These are phyloP conservation scores for Biscogniauxia mediterranea DNA, from an alignment of 2,329 filamentous ascomycete species.

Conservation along the genomic window DNA sequence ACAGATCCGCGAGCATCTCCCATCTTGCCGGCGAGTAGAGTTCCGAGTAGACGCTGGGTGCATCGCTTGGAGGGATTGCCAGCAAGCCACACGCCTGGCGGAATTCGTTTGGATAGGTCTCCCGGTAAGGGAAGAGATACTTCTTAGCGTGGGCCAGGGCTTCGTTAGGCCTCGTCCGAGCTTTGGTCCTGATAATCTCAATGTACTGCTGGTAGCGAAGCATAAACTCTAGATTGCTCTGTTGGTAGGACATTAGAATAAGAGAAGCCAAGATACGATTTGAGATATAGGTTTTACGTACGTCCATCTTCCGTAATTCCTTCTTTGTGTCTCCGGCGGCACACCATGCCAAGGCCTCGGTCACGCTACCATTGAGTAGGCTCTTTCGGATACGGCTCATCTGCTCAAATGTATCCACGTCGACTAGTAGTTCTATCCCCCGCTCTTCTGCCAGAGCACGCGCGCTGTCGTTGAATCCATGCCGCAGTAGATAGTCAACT, in stretches of 20 bases:
- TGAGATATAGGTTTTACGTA: slow-evolving; percentile 36
- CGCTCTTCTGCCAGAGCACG: slow-evolving; percentile 71
- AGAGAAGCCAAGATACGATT: neutral
- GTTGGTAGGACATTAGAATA: neutral
- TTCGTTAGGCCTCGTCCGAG: slow-evolving; percentile 64
- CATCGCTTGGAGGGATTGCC: slow-evolving; percentile 64
- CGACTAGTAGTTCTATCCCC: slow-evolving; percentile 76
- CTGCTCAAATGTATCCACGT: slow-evolving; percentile 82
- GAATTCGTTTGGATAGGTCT: slow-evolving; percentile 67
- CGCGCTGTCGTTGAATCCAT: slow-evolving; percentile 79
- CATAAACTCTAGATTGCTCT: slow-evolving; percentile 79
- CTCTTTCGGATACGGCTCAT: slow-evolving; percentile 77
- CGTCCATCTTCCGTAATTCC: slow-evolving; percentile 82
- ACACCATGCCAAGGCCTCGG: slow-evolving; percentile 85
- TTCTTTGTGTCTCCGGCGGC: slow-evolving; percentile 77
- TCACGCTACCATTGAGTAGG: slow-evolving; percentile 67
- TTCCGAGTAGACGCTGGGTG: slow-evolving; percentile 40
- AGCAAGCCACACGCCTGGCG: slow-evolving; percentile 75
- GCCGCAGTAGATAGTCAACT: slow-evolving; percentile 87
- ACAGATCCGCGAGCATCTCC: slow-evolving; percentile 73
- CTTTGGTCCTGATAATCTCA: slow-evolving; percentile 73
- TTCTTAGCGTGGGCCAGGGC: slow-evolving; percentile 81
- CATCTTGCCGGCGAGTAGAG: slow-evolving; percentile 76
- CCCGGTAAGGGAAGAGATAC: slow-evolving; percentile 69
- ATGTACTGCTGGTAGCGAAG: slow-evolving; percentile 93